phyloP scores from a whole-genome alignment of 352 stramenopile species.

The Pythium utonaiense region DNA sequence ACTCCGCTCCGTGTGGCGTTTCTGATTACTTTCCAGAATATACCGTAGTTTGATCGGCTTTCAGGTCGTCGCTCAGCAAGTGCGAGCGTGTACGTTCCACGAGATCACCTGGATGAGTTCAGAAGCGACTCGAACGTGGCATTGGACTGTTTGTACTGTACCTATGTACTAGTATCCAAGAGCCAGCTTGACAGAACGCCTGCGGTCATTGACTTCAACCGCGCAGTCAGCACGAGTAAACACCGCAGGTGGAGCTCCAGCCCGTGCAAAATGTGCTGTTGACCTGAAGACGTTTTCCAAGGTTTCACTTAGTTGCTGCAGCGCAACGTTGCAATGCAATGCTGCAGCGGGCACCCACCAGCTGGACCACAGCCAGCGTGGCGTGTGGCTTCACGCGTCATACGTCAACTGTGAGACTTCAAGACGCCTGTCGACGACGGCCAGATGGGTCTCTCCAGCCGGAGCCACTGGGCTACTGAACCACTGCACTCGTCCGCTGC shows the following conservation, averaged over 20 bases:
- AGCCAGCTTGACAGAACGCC: no score
- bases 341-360: background rate
- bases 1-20: no score
- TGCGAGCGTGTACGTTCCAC: background rate
- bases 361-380: background rate
- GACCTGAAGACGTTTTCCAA: no score
- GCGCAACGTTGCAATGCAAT: background rate
- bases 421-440: background rate
- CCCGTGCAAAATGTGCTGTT: no score
- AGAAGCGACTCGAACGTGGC: background rate
- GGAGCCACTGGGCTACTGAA: background rate
- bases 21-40: no score
- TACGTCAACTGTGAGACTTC: background rate
- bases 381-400: background rate
- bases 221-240: background rate
- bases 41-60: no score
- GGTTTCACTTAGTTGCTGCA: background rate
- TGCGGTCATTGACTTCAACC: background rate
- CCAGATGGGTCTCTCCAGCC: background rate
- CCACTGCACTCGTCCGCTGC: background rate
- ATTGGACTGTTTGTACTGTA: background rate
- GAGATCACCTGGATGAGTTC: background rate
- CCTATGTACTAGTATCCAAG: no score
- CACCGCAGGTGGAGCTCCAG: background rate
- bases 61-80: background rate